Base-by-base conservation (phyloP, 352 stramenopile species). In the Globisporangium parvum region DNA sequence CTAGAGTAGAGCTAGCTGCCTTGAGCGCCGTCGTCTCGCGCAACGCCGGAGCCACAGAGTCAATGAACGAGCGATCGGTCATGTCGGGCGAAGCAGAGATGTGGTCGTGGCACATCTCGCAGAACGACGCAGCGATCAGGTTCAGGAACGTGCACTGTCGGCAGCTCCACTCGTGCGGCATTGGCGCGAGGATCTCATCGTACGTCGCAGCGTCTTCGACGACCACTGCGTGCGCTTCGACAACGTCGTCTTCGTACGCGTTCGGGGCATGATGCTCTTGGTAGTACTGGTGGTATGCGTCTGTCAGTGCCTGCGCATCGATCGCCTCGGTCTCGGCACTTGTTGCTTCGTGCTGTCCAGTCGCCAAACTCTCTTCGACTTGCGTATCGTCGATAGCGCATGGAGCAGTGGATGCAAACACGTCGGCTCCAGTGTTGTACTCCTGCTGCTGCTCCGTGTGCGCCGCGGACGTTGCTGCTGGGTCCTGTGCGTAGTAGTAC, bases 131-230 rank as follows among this genome's bases (percentile, higher is more conserved):
- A 26, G 62, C 70, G 50, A 83, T 70, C n/a, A 69, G 33, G 49
- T 88, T 88, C 14, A 73, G 37, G 52, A 66, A 88, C 6, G 77
- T 86, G 59, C 77, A 86, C 54, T 82, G n/a, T 47, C 65, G n/a
- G 51, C 53, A 39, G 41, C 3, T 15, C 44, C 39, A 50, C 26
- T 53, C 47, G 26, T n/a, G 21, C 15, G 21, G 33, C 10, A 47
- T 48, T 15, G 50, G 40, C 8, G 26, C 40, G 48, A 57, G 26
- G 37, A 40, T 51, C 46, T 57, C 49, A 20, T 62, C 56, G 33
- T 57, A 62, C 2, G 33, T 55, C 1, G 45, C n/a, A 5, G 58
- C 67, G 10, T 69, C 62, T 26, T 80, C 71, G 0, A 67, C 62
- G n/a, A 69, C 61, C 2, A 85, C 62, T 20, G 62, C 68, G 39